phyloP scores from a whole-genome alignment of 768 basidiomycete genomes.

The Naematelia aurantialba region DNA sequence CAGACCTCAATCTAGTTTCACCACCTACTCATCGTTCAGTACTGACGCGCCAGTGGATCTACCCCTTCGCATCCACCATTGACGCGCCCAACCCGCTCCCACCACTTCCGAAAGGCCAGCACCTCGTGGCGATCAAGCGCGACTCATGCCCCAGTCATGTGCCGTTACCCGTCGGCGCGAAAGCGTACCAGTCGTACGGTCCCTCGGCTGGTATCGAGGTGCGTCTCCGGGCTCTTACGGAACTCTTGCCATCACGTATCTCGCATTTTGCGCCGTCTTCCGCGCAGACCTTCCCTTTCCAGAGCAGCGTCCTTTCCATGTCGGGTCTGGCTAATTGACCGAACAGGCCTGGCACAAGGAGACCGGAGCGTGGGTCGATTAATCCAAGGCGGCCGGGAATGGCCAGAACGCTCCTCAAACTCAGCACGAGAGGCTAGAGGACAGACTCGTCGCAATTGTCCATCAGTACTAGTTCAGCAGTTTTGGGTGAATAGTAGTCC shows the following conservation, averaged over 20 bases:
- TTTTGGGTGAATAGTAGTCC: not conserved
- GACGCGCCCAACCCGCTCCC: slow-evolving; percentile 46
- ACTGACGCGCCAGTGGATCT: slow-evolving; percentile 41
- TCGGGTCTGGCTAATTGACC: not conserved
- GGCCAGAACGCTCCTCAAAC: too few relatives aligned
- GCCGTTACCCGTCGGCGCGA: slow-evolving; percentile 39
- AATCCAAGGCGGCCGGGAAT: too few relatives aligned
- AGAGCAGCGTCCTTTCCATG: too few relatives aligned
- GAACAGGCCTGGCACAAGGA: slow-evolving; percentile 46
- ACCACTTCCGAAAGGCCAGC: slow-evolving; percentile 25
- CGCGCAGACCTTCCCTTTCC: too few relatives aligned
- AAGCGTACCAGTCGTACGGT: slow-evolving; percentile 35
- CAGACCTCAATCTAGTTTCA: not conserved
- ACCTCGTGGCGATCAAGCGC: slow-evolving; percentile 37
- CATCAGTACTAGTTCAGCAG: not conserved
- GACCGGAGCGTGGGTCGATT: slow-evolving; percentile 46
- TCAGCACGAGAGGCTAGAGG: not conserved
- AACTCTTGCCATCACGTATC: not conserved
- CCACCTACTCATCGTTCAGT: not conserved
- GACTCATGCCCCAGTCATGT: slow-evolving; percentile 37
- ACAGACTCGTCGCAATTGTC: not conserved
- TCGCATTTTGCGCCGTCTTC: too few relatives aligned
- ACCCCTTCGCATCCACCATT: slow-evolving; percentile 48
- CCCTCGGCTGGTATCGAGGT: slow-evolving; percentile 48
- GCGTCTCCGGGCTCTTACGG: too few relatives aligned